These are phyloP conservation scores for Pelagophyceae sp. DNA, from an alignment of 352 stramenopile genomes.

Conservation along the genomic window DNA sequence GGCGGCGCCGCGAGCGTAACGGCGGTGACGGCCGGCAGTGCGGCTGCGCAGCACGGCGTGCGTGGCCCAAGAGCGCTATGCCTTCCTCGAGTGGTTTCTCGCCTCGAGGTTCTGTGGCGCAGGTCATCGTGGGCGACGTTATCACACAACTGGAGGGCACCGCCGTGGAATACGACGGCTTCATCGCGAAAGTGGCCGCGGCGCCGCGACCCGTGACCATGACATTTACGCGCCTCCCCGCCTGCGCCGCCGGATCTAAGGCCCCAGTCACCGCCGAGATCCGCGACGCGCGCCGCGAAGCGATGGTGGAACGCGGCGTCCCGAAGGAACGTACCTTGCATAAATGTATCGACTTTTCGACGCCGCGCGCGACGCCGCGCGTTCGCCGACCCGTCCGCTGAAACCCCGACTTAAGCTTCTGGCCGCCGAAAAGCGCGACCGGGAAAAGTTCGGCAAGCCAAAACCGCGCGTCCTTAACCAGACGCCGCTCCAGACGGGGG, in stretches of 20 bases:
- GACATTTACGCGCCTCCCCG: background rate
- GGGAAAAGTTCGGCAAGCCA: background rate
- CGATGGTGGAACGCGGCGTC: no score
- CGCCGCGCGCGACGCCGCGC: no score
- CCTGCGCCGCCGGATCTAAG: background rate
- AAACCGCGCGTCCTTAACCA: background rate
- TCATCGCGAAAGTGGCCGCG: background rate
- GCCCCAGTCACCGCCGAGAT: background rate
- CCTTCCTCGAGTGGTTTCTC: no score
- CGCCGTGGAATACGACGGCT: background rate
- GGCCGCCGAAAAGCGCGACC: slow-evolving; percentile 1
- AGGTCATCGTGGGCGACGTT: background rate
- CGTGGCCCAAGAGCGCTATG: no score
- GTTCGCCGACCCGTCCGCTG: no score
- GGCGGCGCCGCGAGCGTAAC: background rate
- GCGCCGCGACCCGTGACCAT: background rate
- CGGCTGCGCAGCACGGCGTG: background rate
- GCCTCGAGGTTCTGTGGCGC: no score
- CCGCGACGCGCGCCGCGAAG: slow-evolving; percentile 3
- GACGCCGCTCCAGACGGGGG: no score
- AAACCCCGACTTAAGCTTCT: no score
- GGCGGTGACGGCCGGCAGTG: background rate
- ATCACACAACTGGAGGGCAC: background rate
- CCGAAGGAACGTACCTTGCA: no score
- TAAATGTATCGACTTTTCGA: no score